A percentile compares a stretch with the other conserved stretches of the same genome.
Conservation (phyloP, 1,284 basidiomycete species). For the Athelia sp. region DNA sequence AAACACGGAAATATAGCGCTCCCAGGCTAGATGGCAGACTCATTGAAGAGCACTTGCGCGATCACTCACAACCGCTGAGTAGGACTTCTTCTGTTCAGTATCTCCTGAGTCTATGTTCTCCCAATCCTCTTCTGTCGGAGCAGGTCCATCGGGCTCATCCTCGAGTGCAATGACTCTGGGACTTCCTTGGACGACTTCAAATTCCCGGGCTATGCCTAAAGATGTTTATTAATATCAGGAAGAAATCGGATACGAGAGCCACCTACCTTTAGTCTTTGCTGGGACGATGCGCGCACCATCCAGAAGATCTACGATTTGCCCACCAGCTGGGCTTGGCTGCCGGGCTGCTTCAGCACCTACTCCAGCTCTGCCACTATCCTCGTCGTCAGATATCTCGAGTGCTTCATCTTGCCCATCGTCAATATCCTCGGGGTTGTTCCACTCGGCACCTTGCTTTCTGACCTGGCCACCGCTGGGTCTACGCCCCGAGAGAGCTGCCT, state of each 20-base stretch:
- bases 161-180: background rate
- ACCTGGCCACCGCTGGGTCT: background rate
- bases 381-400: background rate
- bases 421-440: background rate
- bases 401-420: constrained; percentile 1
- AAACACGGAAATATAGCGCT: too few species aligned
- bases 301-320: background rate
- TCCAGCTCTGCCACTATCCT: background rate
- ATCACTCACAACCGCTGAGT: background rate
- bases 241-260: too few species aligned
- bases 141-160: background rate
- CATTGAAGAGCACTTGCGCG: background rate
- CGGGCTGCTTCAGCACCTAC: too few species aligned
- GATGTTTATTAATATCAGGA: background rate
- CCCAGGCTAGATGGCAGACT: too few species aligned
- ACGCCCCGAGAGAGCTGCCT: background rate
- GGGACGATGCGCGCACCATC: background rate
- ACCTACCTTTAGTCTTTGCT: background rate
- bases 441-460: background rate
- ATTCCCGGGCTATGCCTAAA: background rate
- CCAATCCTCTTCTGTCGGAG: background rate
- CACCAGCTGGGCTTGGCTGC: background rate
- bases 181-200: background rate
- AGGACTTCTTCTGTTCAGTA: background rate
- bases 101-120: background rate